phyloP scores from a whole-genome alignment of 2,329 filamentous ascomycete genomes.

The Macroventuria anomochaeta region DNA sequence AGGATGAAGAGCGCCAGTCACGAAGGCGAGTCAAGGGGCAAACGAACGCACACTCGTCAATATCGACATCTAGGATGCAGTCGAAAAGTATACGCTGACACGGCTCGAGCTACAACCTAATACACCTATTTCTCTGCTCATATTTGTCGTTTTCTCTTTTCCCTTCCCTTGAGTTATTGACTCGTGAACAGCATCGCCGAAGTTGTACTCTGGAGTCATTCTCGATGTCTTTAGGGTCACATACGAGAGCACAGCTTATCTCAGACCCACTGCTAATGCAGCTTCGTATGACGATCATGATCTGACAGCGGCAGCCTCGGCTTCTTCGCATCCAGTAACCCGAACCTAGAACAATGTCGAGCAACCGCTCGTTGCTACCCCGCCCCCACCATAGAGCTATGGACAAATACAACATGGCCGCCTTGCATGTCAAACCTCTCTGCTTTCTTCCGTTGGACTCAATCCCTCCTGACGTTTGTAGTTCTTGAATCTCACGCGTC shows the following conservation, averaged over 20 bases:
- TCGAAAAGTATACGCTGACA: slow-evolving; percentile 35
- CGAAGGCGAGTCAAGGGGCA: slow-evolving; percentile 34
- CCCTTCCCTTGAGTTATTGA: not conserved
- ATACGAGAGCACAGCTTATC: slow-evolving; percentile 7
- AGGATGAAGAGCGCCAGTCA: slow-evolving; percentile 30
- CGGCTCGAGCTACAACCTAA: slow-evolving; percentile 10
- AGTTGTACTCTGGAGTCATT: not conserved
- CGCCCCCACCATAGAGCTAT: slow-evolving; percentile 19
- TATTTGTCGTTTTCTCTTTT: too few species aligned
- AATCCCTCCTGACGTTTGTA: not conserved
- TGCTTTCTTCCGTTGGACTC: not conserved
- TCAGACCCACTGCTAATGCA: slow-evolving; percentile 4
- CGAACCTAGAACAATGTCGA: slow-evolving; percentile 14
- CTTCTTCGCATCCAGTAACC: slow-evolving; percentile 24
- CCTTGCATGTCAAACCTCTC: not conserved
- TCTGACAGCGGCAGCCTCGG: slow-evolving; percentile 15
- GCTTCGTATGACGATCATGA: not conserved
- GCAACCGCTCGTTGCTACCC: slow-evolving; percentile 22
- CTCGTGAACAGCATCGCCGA: not conserved
- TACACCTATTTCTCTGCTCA: slow-evolving; percentile 12
- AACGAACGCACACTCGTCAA: slow-evolving; percentile 30
- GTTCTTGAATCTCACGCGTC: not conserved
- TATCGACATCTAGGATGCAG: slow-evolving; percentile 39
- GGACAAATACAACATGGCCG: not conserved
- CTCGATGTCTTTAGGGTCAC: not conserved